Evolutionary conservation across 2,329 filamentous ascomycete species (phyloP), one percentile per base, ranked within the genome.

Genomic region (Ophiosphaerella herpotricha): DNA sequence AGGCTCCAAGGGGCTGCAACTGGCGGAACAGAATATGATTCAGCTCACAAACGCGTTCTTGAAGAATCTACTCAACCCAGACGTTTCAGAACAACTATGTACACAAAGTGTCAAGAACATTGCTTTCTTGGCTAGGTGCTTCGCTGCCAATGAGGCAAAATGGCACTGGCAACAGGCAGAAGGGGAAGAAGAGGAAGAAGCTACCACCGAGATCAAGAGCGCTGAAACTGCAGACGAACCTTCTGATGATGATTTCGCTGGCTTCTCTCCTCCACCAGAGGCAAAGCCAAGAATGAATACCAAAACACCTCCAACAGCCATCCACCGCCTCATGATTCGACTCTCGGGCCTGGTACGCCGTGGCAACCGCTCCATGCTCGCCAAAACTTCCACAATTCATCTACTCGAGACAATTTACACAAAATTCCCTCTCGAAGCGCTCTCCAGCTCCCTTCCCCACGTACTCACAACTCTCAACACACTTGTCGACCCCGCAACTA

Each of bases 21-120:
- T 97, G 6, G 80, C 82, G 26, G 80, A 80, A 11, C 80, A 84
- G 3, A 85, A 86, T 49, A 84, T 95, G 76, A 73, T 83, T 13
- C 74, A 81, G 39, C 69, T 85, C 21, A 80, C 75, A 76, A 73
- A 83, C 76, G 68, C 81, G 80, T 72, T 83, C 80, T 53, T 85
- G 52, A 72, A 77, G 53, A 79, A 80, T 39, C 75, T 96, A 38
- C 84, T 84, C 40, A 83, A 83, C 0, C 79, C 82, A 0, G 82
- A 82, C 43, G 72, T 93, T 7, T 85, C 87, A 13, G 87, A 94
- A 64, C 81, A 85, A 8, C 78, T 97, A n/a, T 89, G 89, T 1
- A 80, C 84, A 36, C 90, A 96, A 68, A 86, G 86, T 11, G 85
- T 90, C 4, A 88, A 91, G 58, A 91, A 96, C 56, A 78, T 96